Base-by-base conservation (phyloP, 129 eudicot genomes). In the Scalesia atractyloides region DNA sequence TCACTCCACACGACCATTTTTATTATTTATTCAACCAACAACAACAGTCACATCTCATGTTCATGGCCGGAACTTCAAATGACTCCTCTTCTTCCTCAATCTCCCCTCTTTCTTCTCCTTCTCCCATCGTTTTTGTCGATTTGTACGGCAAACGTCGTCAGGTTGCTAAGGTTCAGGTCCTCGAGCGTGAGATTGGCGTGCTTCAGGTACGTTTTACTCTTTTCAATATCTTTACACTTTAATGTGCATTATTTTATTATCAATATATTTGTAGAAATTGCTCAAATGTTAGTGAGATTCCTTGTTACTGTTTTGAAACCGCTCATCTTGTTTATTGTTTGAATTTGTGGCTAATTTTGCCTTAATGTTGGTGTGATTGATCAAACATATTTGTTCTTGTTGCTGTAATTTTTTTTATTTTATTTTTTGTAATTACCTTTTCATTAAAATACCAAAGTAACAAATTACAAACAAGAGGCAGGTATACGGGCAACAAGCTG, bases 141-240 rank as follows among this genome's bases (percentile, higher is more conserved):
- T 54, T 78, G 73, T 78, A 78, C 30, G 82, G 82, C 2, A 71
- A 54, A 78, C 78, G 82, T 5, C 77, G 82, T 17, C 82, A 78
- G 49, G 6, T 78, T 64, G 82, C 82, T 20, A 78, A 72, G 58
- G 73, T 78, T 54, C 82, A 78, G 75, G 82, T 78, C 14, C 73
- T 78, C 68, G 78, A 78, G 50, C 64, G 82, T 30, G 78, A 78
- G 72, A 78, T 78, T 63, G 65, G 72, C 36, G 56, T 78, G 46
- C 53, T 78, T 64, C 82, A 78, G 82, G 82, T n/a, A n/a, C n/a
- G n/a, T n/a, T n/a, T n/a, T n/a, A 11, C 68, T 34, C 48, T 63
- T 15, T 18, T 67, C 17, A 7, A 24, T 13, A 14, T 4, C 8
- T 7, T 15, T 49, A 10, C 11, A 20, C 11, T 44, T 66, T 11